phyloP scores from a whole-genome alignment of 2,329 filamentous ascomycete species.

The Aspergillus cejpii region DNA sequence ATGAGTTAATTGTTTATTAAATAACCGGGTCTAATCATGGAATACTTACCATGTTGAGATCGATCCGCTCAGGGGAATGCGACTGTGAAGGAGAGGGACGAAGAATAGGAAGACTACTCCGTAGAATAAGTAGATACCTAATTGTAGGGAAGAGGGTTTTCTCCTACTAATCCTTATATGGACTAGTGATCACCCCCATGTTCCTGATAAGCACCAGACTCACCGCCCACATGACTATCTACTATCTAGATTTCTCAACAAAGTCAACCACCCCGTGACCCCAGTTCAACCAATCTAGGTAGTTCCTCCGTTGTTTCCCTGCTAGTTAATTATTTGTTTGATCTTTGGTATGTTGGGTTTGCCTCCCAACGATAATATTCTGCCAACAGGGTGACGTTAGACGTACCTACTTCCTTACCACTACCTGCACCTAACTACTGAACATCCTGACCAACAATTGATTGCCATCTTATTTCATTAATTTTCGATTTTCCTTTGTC shows the following conservation, averaged over 20 bases:
- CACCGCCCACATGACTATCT: conserved; percentile 15
- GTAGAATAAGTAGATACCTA: too few relatives aligned
- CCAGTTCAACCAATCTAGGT: too few relatives aligned
- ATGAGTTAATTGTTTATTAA: not conserved
- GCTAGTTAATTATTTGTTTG: too few relatives aligned
- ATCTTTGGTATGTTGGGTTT: not conserved
- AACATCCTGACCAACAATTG: not conserved
- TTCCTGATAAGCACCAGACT: conserved; percentile 10
- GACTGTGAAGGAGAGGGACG: too few relatives aligned
- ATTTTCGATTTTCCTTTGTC: not conserved
- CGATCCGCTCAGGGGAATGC: too few relatives aligned
- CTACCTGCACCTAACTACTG: not conserved
- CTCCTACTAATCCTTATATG: not conserved
- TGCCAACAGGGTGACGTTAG: too few relatives aligned
- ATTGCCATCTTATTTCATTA: conserved; percentile 4
- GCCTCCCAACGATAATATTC: not conserved
- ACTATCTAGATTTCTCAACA: too few relatives aligned
- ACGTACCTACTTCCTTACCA: too few relatives aligned
- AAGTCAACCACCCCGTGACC: too few relatives aligned
- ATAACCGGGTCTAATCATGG: not conserved
- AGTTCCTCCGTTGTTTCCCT: too few relatives aligned
- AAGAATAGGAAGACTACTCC: too few relatives aligned
- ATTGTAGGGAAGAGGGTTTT: not conserved
- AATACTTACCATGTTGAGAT: not conserved
- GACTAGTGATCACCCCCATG: not conserved